These are phyloP conservation scores for Parietaria judaica DNA, from an alignment of 306 rosid genomes.

Conservation along the genomic window DNA sequence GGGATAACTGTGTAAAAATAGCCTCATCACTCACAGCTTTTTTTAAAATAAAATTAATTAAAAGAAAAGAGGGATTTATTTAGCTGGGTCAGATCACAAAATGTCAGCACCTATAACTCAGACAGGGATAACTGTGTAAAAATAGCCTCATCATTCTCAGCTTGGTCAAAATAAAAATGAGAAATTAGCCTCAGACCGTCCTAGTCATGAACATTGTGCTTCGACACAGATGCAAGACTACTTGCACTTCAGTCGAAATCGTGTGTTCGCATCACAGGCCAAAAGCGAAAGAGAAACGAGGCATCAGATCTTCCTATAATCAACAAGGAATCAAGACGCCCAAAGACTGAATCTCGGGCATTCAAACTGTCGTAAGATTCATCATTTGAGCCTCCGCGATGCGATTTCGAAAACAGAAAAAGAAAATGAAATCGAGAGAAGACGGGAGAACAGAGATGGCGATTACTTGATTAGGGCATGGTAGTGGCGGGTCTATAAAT, in stretches of 20 bases:
- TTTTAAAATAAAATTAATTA: background rate
- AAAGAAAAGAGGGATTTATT: too few species aligned
- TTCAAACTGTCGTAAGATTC: conserved; percentile 25
- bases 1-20: conserved; percentile 61
- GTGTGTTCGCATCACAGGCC: conserved; percentile 46
- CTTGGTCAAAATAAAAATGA: background rate
- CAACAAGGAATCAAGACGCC: conserved; percentile 26
- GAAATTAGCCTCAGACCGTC: conserved; percentile 82
- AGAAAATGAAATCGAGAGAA: background rate
- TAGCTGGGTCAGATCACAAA: conserved; percentile 46
- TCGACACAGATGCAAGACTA: conserved; percentile 42
- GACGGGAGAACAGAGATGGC: background rate
- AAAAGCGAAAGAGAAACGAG: background rate
- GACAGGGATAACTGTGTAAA: conserved; percentile 80
- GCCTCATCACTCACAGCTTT: conserved; percentile 45
- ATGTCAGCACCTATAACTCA: conserved; percentile 51
- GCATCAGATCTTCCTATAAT: conserved; percentile 59
- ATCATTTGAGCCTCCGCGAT: conserved; percentile 22
- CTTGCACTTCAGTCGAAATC: conserved; percentile 27
- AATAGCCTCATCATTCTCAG: conserved; percentile 44
- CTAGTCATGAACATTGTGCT: conserved; percentile 41
- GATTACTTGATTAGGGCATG: conserved; percentile 5
- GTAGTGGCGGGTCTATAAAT: background rate
- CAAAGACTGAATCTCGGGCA: conserved; percentile 18
- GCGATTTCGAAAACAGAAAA: background rate